Percentiles rank a stretch among this genome's conserved stretches.
phyloP scores from a whole-genome alignment of 1,139 yeast genomes.

The Lodderomyces parapsilosis region DNA sequence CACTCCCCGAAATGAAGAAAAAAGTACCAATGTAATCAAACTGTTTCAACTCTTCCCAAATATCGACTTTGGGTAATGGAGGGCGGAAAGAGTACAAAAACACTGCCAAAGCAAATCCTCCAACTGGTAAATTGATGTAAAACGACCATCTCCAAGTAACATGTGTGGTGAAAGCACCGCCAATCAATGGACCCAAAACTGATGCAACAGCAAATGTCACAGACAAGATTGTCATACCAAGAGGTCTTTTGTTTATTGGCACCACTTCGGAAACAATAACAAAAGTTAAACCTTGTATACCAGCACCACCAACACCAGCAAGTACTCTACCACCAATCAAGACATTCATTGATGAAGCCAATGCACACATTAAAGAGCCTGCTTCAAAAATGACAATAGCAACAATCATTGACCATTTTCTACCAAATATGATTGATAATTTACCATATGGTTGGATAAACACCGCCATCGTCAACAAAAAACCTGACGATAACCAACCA shows the following conservation, averaged over 20 bases:
- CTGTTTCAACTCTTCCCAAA: slow-evolving; percentile 30
- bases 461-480: slow-evolving; percentile 42
- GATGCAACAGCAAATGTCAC: slow-evolving; percentile 40
- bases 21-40: slow-evolving; percentile 53
- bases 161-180: slow-evolving; percentile 48
- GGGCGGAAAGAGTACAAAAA: slow-evolving; percentile 32
- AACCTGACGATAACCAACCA: slow-evolving; percentile 65
- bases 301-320: slow-evolving; percentile 36
- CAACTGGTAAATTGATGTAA: slow-evolving; percentile 50
- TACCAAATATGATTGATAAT: slow-evolving; percentile 46
- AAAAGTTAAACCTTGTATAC: slow-evolving; percentile 27
- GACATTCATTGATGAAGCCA: slow-evolving; percentile 32
- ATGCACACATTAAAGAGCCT: slow-evolving; percentile 41
- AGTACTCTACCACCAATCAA: slow-evolving; percentile 40
- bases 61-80: slow-evolving; percentile 26
- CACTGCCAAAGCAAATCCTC: slow-evolving; percentile 29
- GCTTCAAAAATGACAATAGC: slow-evolving; percentile 36
- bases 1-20: slow-evolving; percentile 42
- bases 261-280: slow-evolving; percentile 30
- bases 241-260: slow-evolving; percentile 28
- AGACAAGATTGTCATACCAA: slow-evolving; percentile 44
- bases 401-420: slow-evolving; percentile 37
- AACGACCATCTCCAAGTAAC: slow-evolving; percentile 75
- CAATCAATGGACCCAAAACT: slow-evolving; percentile 56
- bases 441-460: slow-evolving; percentile 41